Conservation (phyloP, 2,329 filamentous ascomycete species). For the Fusarium tanahbumbuense region DNA sequence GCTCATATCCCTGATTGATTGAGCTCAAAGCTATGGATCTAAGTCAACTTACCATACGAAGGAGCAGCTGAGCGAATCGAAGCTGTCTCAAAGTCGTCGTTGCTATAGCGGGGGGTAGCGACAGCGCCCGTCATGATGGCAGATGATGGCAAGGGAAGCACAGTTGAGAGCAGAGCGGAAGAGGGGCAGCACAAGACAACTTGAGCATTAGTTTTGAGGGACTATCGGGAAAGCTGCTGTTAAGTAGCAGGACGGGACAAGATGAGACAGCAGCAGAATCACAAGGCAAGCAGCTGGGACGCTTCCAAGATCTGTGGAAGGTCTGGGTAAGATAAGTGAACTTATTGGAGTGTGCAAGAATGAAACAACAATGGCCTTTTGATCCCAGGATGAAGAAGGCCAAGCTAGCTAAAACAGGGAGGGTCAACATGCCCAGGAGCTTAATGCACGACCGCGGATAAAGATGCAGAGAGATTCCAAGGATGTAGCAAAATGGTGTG, state of each 20-base stretch:
- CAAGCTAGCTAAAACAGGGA: constrained; percentile 44
- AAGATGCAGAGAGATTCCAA: constrained; percentile 41
- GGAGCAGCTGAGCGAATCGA: constrained; percentile 76
- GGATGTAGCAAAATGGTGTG: constrained; percentile 43
- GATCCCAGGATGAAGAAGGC: constrained; percentile 22
- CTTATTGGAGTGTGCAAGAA: constrained; percentile 21
- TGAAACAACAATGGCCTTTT: constrained; percentile 37
- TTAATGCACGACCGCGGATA: constrained; percentile 46
- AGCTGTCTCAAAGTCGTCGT: constrained; percentile 73
- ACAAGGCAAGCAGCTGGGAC: constrained; percentile 34
- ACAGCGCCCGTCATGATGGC: constrained; percentile 50
- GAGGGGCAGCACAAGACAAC: constrained; percentile 36
- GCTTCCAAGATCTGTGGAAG: constrained; percentile 23
- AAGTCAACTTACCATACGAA: constrained; percentile 67
- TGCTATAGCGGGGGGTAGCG: constrained; percentile 51
- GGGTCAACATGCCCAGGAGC: constrained; percentile 42
- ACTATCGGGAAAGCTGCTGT: constrained; percentile 26
- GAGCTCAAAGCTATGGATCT: not conserved
- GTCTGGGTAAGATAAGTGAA: constrained; percentile 38
- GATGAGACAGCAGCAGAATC: constrained; percentile 16
- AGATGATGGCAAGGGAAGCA: constrained; percentile 23
- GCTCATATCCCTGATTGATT: not conserved
- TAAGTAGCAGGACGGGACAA: constrained; percentile 26
- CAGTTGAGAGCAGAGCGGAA: constrained; percentile 32
- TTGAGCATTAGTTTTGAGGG: constrained; percentile 41